Evolutionary conservation across 352 stramenopile genomes (phyloP).

Genomic region (Pythium pyrilobum): DNA sequence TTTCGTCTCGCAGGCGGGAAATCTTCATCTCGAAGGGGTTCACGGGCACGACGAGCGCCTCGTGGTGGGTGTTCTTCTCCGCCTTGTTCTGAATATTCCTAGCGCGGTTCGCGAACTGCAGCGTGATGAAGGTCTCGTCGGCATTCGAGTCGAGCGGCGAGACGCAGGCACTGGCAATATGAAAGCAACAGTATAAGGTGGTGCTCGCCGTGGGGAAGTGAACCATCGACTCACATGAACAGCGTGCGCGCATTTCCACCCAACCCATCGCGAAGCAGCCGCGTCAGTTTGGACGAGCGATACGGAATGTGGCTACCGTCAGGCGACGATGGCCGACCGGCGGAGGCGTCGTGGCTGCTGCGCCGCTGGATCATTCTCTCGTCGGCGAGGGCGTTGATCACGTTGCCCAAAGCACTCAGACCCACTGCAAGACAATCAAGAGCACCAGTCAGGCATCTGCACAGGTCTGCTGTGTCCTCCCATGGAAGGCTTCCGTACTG

Average conservation of each 20-base stretch:
- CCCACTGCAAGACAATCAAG: constrained; percentile 25
- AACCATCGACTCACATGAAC: constrained; percentile 40
- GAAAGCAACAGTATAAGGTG: not conserved
- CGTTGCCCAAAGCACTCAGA: constrained; percentile 41
- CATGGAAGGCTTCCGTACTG: constrained; percentile 11
- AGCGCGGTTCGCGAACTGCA: constrained; percentile 72
- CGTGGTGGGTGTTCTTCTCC: constrained; percentile 36
- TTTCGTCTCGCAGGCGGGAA: constrained; percentile 33
- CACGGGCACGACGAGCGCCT: not conserved
- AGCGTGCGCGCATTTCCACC: constrained; percentile 53
- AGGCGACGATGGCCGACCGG: constrained; percentile 9
- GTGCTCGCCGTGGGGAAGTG: not conserved
- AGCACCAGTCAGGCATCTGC: too few species aligned
- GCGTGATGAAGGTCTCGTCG: constrained; percentile 55
- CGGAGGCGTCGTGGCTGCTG: constrained; percentile 9
- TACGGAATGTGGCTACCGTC: constrained; percentile 34
- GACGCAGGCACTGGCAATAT: constrained; percentile 46
- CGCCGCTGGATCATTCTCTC: constrained; percentile 24
- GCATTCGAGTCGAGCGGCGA: constrained; percentile 44
- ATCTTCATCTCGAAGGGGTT: constrained; percentile 39
- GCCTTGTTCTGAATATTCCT: constrained; percentile 76
- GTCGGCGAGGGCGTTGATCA: constrained; percentile 53
- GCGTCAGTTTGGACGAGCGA: constrained; percentile 46
- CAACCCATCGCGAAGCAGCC: constrained; percentile 44
- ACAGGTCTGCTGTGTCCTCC: not conserved